These are phyloP conservation scores for Calocybe cyanea DNA, from an alignment of 768 basidiomycete species.

Conservation along the genomic window DNA sequence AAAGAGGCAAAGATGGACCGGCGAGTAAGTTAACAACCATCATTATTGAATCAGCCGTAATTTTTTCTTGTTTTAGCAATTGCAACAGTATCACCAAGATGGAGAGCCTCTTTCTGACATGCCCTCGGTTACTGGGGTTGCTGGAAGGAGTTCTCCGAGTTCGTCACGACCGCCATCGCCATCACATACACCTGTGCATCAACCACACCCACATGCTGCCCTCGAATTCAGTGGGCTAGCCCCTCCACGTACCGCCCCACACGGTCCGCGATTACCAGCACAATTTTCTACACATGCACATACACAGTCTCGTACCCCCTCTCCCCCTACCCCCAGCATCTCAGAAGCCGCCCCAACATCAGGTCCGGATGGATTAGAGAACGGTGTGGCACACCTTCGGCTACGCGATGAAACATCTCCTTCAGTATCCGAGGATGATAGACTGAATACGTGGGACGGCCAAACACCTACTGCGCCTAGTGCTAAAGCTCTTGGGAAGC, in stretches of 20 bases:
- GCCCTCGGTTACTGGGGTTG: constrained; percentile 7
- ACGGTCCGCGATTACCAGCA: constrained; percentile 67
- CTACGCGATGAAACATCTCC: constrained; percentile 9
- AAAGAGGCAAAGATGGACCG: constrained; percentile 65
- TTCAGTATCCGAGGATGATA: constrained; percentile 1
- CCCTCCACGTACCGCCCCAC: constrained; percentile 64
- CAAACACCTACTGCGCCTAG: constrained; percentile 62
- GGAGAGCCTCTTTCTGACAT: constrained; percentile 28
- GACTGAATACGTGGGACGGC: constrained; percentile 17
- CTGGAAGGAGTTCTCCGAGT: constrained; percentile 34
- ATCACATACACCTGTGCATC: constrained; percentile 14
- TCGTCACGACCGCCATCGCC: constrained; percentile 43
- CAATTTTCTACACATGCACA: constrained; percentile 27
- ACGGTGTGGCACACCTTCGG: constrained; percentile 16
- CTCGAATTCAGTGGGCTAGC: constrained; percentile 33
- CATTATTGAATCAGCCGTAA: background rate
- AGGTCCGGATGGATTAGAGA: constrained; percentile 15
- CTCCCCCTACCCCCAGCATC: constrained; percentile 50
- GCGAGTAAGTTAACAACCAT: constrained; percentile 41
- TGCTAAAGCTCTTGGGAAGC: constrained; percentile 86
- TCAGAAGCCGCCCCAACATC: constrained; percentile 10
- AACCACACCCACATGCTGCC: constrained; percentile 20
- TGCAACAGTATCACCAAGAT: constrained; percentile 35
- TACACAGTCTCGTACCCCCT: constrained; percentile 61
- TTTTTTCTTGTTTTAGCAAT: constrained; percentile 20